A percentile compares a stretch with the other conserved stretches of the same genome.
Conservation (phyloP, 306 rosid species). For the Styphnolobium japonicum region DNA sequence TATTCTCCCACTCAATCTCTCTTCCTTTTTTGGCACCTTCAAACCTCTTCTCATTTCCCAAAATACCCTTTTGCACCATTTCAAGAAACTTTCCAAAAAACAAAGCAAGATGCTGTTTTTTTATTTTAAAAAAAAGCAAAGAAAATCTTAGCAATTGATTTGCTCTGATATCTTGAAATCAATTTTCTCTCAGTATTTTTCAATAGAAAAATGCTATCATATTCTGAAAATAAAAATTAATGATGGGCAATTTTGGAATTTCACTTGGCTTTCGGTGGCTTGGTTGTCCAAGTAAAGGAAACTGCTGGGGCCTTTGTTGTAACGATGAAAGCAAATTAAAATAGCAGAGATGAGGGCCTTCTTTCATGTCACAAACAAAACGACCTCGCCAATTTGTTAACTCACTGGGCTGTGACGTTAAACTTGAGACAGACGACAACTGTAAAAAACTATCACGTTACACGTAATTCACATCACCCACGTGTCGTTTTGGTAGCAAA, state of each 20-base stretch:
- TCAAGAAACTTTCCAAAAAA: background rate
- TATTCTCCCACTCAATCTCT: conserved; percentile 41
- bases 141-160: background rate
- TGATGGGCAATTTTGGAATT: conserved; percentile 32
- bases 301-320: conserved; percentile 57
- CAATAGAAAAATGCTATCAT: background rate
- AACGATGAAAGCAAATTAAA: conserved; percentile 48
- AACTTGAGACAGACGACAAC: background rate
- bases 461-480: conserved; percentile 27
- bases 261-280: background rate
- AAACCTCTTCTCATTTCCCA: conserved; percentile 20
- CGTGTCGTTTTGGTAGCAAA: conserved; percentile 33
- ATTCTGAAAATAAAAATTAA: background rate
- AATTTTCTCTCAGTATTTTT: background rate
- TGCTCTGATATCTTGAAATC: background rate
- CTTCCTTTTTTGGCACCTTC: background rate
- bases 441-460: conserved; percentile 11
- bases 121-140: too few relatives aligned
- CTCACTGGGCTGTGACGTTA: conserved; percentile 21
- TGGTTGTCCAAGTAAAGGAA: conserved; percentile 63
- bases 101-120: background rate
- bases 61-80: conserved; percentile 29
- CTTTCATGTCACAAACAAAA: conserved; percentile 9
- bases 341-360: background rate
- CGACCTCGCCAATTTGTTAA: conserved; percentile 3